Evolutionary conservation across 306 rosid species (phyloP), one percentile per base, ranked within the genome.

Genomic region (Glycine soja): DNA sequence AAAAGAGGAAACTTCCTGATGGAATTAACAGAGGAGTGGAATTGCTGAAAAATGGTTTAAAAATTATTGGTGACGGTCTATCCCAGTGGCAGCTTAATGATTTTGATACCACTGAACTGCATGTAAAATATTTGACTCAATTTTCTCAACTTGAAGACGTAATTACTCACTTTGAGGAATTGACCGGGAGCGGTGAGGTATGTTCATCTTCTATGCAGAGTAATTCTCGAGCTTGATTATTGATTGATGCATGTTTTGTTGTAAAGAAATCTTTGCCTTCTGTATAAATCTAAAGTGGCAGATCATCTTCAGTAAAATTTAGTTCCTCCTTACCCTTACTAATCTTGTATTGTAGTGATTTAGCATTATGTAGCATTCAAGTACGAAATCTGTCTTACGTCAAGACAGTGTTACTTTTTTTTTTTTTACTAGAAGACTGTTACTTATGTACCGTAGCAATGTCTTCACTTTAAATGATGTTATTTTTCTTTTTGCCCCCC

Each of bases 21-120:
- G 93, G 87, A 80, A 88, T 95, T 76, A 72, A 86, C 77, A 82
- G 83, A 85, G 99, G 99, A 56, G 81, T 93, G 92, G 95, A 90
- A 82, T 74, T 95, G 84, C 78, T 93, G 65, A 88, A 87, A 85
- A 85, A 77, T 50, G 97, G 97, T 72, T 84, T 95, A 65, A 89
- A 91, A 87, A 89, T 85, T 56, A 89, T 95, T 74, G 85, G 89
- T 30, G 90, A 89, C 12, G 91, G 95, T 57, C 86, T 95, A 81
- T 88, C 88, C 19, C 87, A 85, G 87, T 91, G 92, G 95, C 89
- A 88, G 86, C 89, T 69, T 72, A 85, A 77, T 71, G 86, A 88
- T 48, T 69, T 80, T 59, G 85, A 87, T 56, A 81, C 90, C 15
- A 70, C 65, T 46, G 95, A 90, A 78, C 89, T 87, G 32, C 88